phyloP scores from a whole-genome alignment of 768 basidiomycete species.

The Mycena belliarum region DNA sequence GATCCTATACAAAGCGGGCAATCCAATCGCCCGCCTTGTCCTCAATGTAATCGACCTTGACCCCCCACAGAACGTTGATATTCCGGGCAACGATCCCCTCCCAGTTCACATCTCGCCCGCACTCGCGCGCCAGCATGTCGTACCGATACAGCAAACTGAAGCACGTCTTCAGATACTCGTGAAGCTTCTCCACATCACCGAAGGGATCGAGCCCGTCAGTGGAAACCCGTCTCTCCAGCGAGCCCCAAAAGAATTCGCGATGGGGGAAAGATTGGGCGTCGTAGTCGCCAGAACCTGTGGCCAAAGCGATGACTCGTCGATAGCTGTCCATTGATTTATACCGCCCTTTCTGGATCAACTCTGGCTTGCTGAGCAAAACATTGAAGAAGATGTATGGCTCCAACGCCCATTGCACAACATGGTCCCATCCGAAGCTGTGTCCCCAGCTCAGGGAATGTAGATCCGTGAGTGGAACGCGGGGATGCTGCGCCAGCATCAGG shows the following conservation, averaged over 20 bases:
- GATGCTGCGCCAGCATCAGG: constrained; percentile 40
- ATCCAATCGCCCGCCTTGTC: background rate
- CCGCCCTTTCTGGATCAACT: constrained; percentile 27
- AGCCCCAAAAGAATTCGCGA: constrained; percentile 25
- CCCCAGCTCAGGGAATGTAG: constrained; percentile 32
- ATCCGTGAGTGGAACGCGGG: constrained; percentile 28
- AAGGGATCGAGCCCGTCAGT: constrained; percentile 8
- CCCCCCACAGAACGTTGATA: background rate
- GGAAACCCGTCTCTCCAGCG: background rate
- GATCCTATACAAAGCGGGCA: constrained; percentile 6
- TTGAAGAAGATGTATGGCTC: constrained; percentile 40
- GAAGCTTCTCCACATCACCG: constrained; percentile 26
- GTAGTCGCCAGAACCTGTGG: constrained; percentile 27
- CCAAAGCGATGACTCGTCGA: constrained; percentile 15
- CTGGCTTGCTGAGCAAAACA: constrained; percentile 30
- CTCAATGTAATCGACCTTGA: background rate
- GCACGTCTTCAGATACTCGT: constrained; percentile 36
- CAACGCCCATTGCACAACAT: constrained; percentile 32
- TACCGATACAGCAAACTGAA: constrained; percentile 40
- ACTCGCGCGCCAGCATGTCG: constrained; percentile 37
- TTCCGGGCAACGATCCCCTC: constrained; percentile 25
- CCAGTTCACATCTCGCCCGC: constrained; percentile 33
- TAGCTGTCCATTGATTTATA: constrained; percentile 29
- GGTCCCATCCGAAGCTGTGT: constrained; percentile 35
- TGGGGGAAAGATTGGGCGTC: constrained; percentile 36